A percentile compares a stretch with the other conserved stretches of the same genome.
phyloP scores from a whole-genome alignment of 73 alveolate genomes.

The Diophrys sp. region DNA sequence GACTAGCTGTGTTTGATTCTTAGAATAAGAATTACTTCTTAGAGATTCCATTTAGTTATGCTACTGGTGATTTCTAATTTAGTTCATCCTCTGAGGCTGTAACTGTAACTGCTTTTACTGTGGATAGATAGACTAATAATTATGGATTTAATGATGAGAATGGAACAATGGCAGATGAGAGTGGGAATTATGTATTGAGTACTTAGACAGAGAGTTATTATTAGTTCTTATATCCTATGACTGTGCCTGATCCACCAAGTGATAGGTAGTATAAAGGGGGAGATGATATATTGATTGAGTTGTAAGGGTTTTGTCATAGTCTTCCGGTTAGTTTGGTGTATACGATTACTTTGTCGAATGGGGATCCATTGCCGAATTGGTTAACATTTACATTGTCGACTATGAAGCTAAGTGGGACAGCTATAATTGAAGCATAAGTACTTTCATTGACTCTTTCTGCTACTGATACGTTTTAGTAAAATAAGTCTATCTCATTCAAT shows the following conservation, averaged over 20 bases:
- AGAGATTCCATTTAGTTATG: no score
- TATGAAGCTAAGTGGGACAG: background rate
- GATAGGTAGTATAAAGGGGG: background rate
- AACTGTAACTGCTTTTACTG: no score
- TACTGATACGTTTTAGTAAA: background rate
- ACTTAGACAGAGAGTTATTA: background rate
- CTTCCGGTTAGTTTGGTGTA: background rate
- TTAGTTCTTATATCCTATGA: background rate
- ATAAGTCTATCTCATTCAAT: background rate
- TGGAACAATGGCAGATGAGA: background rate
- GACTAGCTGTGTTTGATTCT: no score
- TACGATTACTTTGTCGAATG: background rate
- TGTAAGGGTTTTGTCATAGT: background rate
- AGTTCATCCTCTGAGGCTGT: no score
- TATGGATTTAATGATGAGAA: background rate
- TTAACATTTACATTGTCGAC: no score
- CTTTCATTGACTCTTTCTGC: background rate
- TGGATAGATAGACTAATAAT: no score
- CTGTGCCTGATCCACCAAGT: background rate
- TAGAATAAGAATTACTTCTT: no score
- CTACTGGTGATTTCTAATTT: no score
- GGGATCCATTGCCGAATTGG: background rate
- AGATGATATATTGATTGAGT: no score
- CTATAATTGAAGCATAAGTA: background rate
- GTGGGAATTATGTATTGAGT: background rate